Conservation (phyloP, 257 asterid genomes). For the Prunella vulgaris region DNA sequence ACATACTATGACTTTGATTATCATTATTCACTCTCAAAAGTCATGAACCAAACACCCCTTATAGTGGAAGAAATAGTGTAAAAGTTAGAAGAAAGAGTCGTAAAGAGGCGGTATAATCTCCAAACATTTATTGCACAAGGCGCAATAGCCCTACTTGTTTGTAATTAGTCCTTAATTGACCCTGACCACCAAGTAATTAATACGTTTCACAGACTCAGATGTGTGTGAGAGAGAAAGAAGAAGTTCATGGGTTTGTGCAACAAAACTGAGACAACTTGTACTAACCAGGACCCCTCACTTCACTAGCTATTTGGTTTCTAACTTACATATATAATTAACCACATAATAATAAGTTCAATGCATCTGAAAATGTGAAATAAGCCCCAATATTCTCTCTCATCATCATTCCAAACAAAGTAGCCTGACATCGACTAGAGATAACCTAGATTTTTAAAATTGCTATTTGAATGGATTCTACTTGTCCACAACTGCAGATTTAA, state of each 20-base stretch:
- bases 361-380: slow-evolving; percentile 13
- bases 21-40: no score
- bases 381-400: background rate
- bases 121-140: background rate
- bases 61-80: no score
- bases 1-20: no score
- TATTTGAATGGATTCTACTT: slow-evolving; percentile 13
- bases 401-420: background rate
- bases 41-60: no score
- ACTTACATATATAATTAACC: background rate
- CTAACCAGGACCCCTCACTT: slow-evolving; percentile 9
- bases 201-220: background rate
- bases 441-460: slow-evolving; percentile 1
- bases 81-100: no score
- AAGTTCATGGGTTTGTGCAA: background rate
- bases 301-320: slow-evolving; percentile 7
- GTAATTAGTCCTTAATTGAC: background rate
- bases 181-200: background rate
- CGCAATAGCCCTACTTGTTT: background rate
- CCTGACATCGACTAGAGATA: background rate
- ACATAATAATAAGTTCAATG: slow-evolving; percentile 33
- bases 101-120: no score
- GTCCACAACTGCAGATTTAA: slow-evolving; percentile 18
- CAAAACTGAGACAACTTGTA: slow-evolving; percentile 10
- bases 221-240: background rate